Evolutionary conservation across 2,329 filamentous ascomycete genomes (phyloP), one percentile per base, ranked within the genome.

Genomic region (Ceratocystis harringtonii): DNA sequence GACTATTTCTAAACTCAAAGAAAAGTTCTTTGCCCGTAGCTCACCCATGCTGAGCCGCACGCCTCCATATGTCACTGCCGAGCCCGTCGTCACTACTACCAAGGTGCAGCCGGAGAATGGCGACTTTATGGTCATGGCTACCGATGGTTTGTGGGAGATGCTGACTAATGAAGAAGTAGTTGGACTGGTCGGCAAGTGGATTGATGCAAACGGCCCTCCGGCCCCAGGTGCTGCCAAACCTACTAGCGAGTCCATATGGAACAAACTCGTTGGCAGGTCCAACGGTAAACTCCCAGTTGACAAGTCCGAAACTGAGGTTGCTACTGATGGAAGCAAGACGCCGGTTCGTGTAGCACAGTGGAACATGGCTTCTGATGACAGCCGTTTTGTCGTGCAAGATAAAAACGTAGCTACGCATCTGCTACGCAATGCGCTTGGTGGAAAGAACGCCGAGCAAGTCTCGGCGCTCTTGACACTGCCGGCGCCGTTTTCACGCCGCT

Each of bases 71-170:
- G 94, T 99, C 50, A 99, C 94, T 2, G 94, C 94, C 1, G 95
- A 99, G 76, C 94, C 94, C 2, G 82, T 97, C 25, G 84, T 99
- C 64, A 97, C 92, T 0, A 96, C 91, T 1, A 97, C 92, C 58
- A 88, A 94, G 74, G 87, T 99, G 63, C 81, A 92, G 70, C 94
- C 94, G 0, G 84, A 90, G 64, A 89, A 89, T 68, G 92, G 92
- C 58, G 94, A 99, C 73, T 99, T 99, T 71, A 80, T 99, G 12
- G 92, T 99, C 68, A 86, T 99, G 80, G 94, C 94, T 25, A 96
- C 94, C 0, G 94, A 99, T 73, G 94, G 94, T 3, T 81, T 99
- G 0, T 99, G 94, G 94, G 94, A 99, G 76, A 97, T 97, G 94
- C 81, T 99, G 68, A 96, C 90, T 61, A 99, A 97, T 71, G 94